Conservation (phyloP, 2,329 filamentous ascomycete genomes). For the Dendrostoma leiphaemia region DNA sequence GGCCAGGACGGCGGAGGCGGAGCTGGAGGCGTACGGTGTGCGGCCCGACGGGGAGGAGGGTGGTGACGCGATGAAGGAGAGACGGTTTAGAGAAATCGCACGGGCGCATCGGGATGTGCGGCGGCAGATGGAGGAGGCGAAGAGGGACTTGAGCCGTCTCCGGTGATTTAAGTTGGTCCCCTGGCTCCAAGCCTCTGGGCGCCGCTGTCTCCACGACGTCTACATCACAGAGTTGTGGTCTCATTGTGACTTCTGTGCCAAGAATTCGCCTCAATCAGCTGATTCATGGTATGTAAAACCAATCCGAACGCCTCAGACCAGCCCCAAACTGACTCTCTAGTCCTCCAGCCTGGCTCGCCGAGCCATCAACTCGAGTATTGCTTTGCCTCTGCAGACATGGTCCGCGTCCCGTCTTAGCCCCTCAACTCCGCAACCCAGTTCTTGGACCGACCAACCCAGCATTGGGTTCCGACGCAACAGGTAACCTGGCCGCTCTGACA, state of each 20-base stretch:
- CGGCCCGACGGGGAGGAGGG: conserved; percentile 19
- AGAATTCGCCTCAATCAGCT: not conserved
- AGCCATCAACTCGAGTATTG: no score
- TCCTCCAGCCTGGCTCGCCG: not conserved
- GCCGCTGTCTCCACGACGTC: not conserved
- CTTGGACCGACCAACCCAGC: not conserved
- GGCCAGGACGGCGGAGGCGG: conserved; percentile 37
- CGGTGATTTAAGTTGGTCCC: not conserved
- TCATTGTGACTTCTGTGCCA: not conserved
- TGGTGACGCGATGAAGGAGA: conserved; percentile 39
- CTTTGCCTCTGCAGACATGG: not conserved
- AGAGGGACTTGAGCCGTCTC: conserved; percentile 39
- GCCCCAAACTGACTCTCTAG: not conserved
- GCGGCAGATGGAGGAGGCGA: conserved; percentile 47
- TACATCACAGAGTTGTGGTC: not conserved
- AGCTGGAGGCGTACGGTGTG: conserved; percentile 52
- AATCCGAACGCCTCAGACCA: not conserved
- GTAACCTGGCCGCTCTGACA: not conserved
- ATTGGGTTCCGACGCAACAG: conserved; percentile 4
- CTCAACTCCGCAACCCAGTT: not conserved
- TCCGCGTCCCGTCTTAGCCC: not conserved
- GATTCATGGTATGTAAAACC: not conserved
- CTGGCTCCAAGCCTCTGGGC: not conserved
- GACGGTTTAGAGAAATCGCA: conserved; percentile 52
- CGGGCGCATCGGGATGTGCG: conserved; percentile 49